A percentile compares a stretch with the other conserved stretches of the same genome.
phyloP scores from a whole-genome alignment of 176 grass and related monocot species.

The Cenchrus purpureus region DNA sequence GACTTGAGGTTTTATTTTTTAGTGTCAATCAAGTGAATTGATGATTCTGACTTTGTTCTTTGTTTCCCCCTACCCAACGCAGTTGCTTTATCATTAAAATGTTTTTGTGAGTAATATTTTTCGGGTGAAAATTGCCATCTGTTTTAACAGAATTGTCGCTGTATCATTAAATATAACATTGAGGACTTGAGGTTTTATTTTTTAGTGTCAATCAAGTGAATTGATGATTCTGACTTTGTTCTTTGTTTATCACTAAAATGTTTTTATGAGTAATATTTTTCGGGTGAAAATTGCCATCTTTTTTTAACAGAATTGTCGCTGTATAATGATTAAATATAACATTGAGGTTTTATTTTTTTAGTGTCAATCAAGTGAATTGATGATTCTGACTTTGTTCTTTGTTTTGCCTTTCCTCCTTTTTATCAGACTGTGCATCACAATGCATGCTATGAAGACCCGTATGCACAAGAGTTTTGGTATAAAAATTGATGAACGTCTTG shows the following conservation, averaged over 20 bases:
- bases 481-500: conserved; percentile 79
- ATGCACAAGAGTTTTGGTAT: conserved; percentile 93
- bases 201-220: not conserved
- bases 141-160: conserved; percentile 19
- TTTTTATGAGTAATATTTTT: no score
- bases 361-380: conserved; percentile 3
- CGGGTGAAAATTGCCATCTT: not conserved
- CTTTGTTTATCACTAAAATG: no score
- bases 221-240: conserved; percentile 8
- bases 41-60: no score
- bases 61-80: no score
- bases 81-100: not conserved
- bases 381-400: conserved; percentile 15
- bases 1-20: conserved; percentile 9
- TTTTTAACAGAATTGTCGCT: conserved; percentile 19
- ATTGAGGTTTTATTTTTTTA: not conserved
- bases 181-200: not conserved
- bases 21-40: conserved; percentile 14
- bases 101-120: no score
- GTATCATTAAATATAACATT: not conserved
- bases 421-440: conserved; percentile 90
- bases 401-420: not conserved
- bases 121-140: not conserved
- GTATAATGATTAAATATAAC: not conserved
- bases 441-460: conserved; percentile 91